phyloP scores from a whole-genome alignment of 2,329 filamentous ascomycete species.

The Colletotrichum echinochloae region DNA sequence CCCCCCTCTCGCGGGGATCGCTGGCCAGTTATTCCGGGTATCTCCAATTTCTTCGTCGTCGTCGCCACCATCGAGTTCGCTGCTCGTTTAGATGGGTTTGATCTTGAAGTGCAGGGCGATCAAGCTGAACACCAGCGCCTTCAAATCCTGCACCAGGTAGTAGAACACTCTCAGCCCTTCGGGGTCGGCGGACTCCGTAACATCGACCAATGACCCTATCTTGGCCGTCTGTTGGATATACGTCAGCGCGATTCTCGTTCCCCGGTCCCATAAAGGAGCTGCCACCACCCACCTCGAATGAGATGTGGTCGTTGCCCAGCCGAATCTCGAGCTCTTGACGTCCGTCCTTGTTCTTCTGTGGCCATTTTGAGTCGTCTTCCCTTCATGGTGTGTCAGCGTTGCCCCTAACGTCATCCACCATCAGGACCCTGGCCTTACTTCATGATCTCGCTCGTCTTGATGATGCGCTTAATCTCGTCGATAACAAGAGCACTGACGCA shows the following conservation, averaged over 20 bases:
- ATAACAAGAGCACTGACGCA: slow-evolving; percentile 93
- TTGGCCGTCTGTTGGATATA: slow-evolving; percentile 83
- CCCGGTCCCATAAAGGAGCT: not conserved
- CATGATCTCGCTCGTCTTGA: slow-evolving; percentile 96
- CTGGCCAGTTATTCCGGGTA: slow-evolving; percentile 42
- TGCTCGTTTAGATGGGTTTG: slow-evolving; percentile 72
- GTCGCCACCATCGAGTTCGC: slow-evolving; percentile 6
- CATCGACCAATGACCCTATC: slow-evolving; percentile 96
- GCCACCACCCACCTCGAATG: slow-evolving; percentile 82
- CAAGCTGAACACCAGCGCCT: slow-evolving; percentile 94
- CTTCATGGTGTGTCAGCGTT: slow-evolving; percentile 57
- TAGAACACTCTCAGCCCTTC: slow-evolving; percentile 98
- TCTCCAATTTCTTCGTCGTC: slow-evolving; percentile 41
- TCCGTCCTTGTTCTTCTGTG: slow-evolving; percentile 99
- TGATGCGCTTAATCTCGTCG: slow-evolving; percentile 95
- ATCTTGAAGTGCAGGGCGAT: slow-evolving; percentile 99
- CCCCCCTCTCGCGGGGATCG: not conserved
- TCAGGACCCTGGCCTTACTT: slow-evolving; percentile 75
- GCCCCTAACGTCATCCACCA: slow-evolving; percentile 44
- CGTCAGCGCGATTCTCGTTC: slow-evolving; percentile 38
- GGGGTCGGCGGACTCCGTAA: slow-evolving; percentile 94
- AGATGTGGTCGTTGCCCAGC: slow-evolving; percentile 94
- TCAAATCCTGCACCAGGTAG: slow-evolving; percentile 97
- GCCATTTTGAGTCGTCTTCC: slow-evolving; percentile 99
- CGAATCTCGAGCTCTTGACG: slow-evolving; percentile 96